Conservation (phyloP, 2,329 filamentous ascomycete genomes). For the Geosmithia flava region DNA sequence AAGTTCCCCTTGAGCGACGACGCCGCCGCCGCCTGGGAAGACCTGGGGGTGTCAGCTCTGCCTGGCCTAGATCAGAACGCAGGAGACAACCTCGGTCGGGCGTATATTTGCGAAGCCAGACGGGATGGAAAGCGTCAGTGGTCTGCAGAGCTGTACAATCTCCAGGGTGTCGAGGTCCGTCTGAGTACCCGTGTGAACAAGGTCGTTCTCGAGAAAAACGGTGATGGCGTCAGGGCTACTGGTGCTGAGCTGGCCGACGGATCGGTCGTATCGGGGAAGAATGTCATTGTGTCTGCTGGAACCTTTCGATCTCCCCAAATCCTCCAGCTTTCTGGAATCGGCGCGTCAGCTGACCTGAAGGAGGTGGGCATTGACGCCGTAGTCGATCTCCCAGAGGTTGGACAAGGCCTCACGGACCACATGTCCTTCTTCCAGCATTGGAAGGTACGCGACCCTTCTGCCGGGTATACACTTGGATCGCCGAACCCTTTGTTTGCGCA, state of each 20-base stretch:
- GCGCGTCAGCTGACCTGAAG: slow-evolving; percentile 19
- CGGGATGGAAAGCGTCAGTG: slow-evolving; percentile 10
- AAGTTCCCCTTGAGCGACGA: slow-evolving; percentile 23
- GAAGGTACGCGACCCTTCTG: slow-evolving; percentile 18
- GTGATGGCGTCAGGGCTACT: slow-evolving; percentile 7
- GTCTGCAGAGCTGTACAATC: slow-evolving; percentile 10
- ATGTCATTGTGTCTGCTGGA: slow-evolving; percentile 35
- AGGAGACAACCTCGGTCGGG: slow-evolving; percentile 18
- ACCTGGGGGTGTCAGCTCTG: slow-evolving; percentile 20
- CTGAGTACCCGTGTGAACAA: slow-evolving; percentile 10
- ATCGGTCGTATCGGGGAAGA: slow-evolving; percentile 7
- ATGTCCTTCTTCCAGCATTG: slow-evolving; percentile 13
- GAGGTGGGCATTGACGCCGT: slow-evolving; percentile 17
- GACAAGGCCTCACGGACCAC: slow-evolving; percentile 24
- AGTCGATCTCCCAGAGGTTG: slow-evolving; percentile 33
- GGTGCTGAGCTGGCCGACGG: slow-evolving; percentile 16
- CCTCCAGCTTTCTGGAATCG: slow-evolving; percentile 32
- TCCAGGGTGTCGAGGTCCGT: slow-evolving; percentile 13
- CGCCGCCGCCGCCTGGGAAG: slow-evolving; percentile 23
- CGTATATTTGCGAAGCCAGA: slow-evolving; percentile 14
- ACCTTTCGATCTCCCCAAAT: slow-evolving; percentile 33
- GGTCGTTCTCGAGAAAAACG: slow-evolving; percentile 5
- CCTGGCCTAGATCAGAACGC: slow-evolving; percentile 13
- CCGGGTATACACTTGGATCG: slow-evolving; percentile 18
- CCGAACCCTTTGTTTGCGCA: slow-evolving; percentile 19